These are phyloP conservation scores for Boletus rex-veris DNA, from an alignment of 768 basidiomycete species.

Conservation along the genomic window DNA sequence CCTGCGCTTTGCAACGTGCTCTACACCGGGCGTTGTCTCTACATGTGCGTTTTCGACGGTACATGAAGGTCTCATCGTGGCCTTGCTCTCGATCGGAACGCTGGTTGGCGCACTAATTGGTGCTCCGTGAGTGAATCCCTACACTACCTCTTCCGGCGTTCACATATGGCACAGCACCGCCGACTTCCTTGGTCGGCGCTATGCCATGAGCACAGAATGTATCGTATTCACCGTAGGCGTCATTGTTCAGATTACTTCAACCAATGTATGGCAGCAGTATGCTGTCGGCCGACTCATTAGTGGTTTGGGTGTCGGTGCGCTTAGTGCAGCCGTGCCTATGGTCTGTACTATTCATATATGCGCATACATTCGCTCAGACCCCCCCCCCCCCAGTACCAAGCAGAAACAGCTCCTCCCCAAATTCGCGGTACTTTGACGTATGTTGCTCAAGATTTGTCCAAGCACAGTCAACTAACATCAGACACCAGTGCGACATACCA, in stretches of 20 bases:
- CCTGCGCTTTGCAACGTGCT: too few species aligned
- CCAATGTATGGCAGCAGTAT: constrained; percentile 60
- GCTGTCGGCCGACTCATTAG: constrained; percentile 62
- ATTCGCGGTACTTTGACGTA: constrained; percentile 64
- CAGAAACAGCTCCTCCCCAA: constrained; percentile 68
- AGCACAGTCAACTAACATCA: neutral
- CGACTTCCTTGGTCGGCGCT: too few species aligned
- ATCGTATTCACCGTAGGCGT: constrained; percentile 42
- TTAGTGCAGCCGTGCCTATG: constrained; percentile 67
- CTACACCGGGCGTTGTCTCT: too few species aligned
- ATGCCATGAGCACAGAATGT: too few species aligned
- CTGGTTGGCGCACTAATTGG: too few species aligned
- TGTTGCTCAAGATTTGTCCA: neutral
- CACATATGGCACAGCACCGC: too few species aligned
- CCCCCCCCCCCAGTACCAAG: constrained; percentile 48
- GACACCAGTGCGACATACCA: constrained; percentile 45
- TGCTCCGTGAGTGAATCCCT: too few species aligned
- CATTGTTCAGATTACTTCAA: constrained; percentile 43
- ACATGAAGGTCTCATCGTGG: too few species aligned
- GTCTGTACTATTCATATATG: constrained; percentile 24
- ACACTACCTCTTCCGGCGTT: too few species aligned
- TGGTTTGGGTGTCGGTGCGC: constrained; percentile 65
- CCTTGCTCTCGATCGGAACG: too few species aligned
- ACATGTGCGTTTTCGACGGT: too few species aligned
- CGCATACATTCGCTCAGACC: constrained; percentile 1